phyloP scores from a whole-genome alignment of 2,329 filamentous ascomycete species.

The Colletotrichum melonis region DNA sequence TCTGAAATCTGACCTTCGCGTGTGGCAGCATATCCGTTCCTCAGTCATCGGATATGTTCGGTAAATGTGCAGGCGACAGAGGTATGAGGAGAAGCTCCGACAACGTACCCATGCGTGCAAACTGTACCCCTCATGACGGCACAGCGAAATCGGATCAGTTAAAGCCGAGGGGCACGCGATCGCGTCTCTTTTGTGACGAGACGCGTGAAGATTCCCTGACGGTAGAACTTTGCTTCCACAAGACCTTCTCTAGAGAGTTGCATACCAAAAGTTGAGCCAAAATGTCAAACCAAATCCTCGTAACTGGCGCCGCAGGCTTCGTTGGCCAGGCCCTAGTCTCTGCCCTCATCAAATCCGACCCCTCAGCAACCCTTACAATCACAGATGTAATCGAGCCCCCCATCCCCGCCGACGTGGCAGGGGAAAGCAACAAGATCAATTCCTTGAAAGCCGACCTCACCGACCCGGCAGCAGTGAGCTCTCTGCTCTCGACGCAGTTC shows the following conservation, averaged over 20 bases:
- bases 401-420: constrained; percentile 54
- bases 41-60: constrained; percentile 3
- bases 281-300: constrained; percentile 58
- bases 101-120: constrained; percentile 1
- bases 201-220: neutral
- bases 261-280: neutral
- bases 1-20: neutral
- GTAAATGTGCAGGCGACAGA: neutral
- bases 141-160: constrained; percentile 23
- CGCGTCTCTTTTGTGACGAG: neutral
- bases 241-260: neutral
- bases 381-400: constrained; percentile 68
- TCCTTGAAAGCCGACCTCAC: constrained; percentile 48
- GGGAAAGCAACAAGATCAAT: constrained; percentile 37
- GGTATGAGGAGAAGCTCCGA: neutral
- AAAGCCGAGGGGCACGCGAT: neutral
- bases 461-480: constrained; percentile 42
- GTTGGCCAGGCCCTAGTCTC: constrained; percentile 71
- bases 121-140: neutral
- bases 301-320: constrained; percentile 74
- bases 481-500: constrained; percentile 46
- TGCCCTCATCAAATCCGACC: constrained; percentile 59
- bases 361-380: constrained; percentile 58
- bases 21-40: neutral
- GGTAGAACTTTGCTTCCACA: neutral